Evolutionary conservation across 371 early-diverging fungal genomes (phyloP).

Genomic region (Lichtheimia ramosa): DNA sequence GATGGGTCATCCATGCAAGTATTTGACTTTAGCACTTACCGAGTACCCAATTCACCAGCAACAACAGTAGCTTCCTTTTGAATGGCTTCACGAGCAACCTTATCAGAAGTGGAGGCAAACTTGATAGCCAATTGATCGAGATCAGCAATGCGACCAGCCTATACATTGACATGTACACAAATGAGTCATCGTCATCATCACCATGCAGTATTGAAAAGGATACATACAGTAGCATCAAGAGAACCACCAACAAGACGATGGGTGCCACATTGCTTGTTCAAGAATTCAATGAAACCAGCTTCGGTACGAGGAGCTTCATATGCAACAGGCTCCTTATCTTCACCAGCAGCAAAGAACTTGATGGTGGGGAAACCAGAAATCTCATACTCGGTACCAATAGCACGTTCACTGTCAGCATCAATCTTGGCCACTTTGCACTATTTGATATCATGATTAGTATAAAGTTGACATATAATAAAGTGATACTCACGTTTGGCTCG

Average conservation of each 20-base stretch:
- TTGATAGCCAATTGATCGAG: conserved; percentile 69
- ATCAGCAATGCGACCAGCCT: conserved; percentile 73
- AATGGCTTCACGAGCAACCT: conserved; percentile 32
- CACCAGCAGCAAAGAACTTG: conserved; percentile 82
- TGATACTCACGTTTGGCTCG: conserved; percentile 34
- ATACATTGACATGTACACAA: background rate
- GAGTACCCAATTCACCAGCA: conserved; percentile 26
- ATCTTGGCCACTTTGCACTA: conserved; percentile 86
- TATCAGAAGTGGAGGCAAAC: conserved; percentile 54
- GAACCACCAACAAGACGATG: conserved; percentile 80
- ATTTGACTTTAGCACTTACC: conserved; percentile 9
- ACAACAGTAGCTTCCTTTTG: conserved; percentile 38
- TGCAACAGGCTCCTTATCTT: conserved; percentile 63
- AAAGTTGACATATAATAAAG: background rate
- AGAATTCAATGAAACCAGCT: conserved; percentile 81
- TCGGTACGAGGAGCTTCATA: conserved; percentile 82
- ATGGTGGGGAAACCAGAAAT: conserved; percentile 85
- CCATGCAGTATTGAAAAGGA: background rate
- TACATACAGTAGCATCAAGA: conserved; percentile 49
- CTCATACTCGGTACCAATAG: conserved; percentile 57
- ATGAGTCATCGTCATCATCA: background rate
- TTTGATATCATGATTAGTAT: background rate
- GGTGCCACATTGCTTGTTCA: conserved; percentile 89
- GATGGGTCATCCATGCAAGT: background rate
- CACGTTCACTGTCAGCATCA: conserved; percentile 75